Base-by-base conservation (phyloP, 305 asterid genomes). In the Lippia alba region DNA sequence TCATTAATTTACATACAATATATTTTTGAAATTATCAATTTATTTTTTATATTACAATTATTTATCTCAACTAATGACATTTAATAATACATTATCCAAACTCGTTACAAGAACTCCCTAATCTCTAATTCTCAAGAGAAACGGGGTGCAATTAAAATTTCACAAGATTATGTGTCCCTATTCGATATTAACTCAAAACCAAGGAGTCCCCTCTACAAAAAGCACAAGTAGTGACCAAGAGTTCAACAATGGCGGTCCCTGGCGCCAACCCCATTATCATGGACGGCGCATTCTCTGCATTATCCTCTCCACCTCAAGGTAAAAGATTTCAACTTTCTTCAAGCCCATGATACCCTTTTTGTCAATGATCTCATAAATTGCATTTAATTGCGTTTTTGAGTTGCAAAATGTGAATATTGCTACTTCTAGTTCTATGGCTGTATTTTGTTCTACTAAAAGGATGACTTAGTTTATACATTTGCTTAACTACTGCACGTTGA, bases 191-290 rank as follows among this genome's bases (percentile, higher is more conserved):
- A 0, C 36, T 5, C 10, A 44, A 62, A 20, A 12, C n/a, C 50
- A 8, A 20, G n/a, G 12, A 24, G 12, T 12, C 68, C 56, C 24
- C 56, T 18, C 40, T 18, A 32, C 19, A 30, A 12, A n/a, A 46
- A 5, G 24, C 33, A n/a, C 41, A 69, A 17, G n/a, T n/a, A 58
- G 51, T 2, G 56, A 20, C 30, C 6, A 51, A 24, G 68, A 70
- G 60, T 62, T 72, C 76, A 14, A 64, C 61, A 72, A 64, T 54
- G 54, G 53, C 32, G 66, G 59, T 18, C 30, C 30, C 8, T 6
- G 33, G 33, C 66, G 59, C 67, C 70, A 53, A 71, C 51, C 30
- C 59, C 44, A 51, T 39, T 51, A 12, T 16, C 59, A 57, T 19
- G 75, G 57, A 12, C 63, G 64, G 56, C 69, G 24, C 61, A 3